phyloP scores from a whole-genome alignment of 2,329 filamentous ascomycete species.

The Harringtonia lauricola region DNA sequence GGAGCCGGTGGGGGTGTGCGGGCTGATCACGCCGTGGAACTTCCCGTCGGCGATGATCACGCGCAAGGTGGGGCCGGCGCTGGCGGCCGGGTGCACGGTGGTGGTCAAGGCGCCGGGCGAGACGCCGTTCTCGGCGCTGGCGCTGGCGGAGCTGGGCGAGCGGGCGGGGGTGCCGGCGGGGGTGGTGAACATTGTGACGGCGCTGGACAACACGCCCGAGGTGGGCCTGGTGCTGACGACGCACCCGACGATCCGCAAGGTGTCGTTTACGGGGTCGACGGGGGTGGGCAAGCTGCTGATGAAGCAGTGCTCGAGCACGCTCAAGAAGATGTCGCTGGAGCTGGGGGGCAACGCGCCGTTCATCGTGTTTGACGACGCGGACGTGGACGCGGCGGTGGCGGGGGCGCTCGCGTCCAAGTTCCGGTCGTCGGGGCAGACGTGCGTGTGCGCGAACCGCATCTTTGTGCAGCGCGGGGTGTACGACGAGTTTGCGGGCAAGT shows the following conservation, averaged over 20 bases:
- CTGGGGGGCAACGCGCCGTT: slow-evolving; percentile 93
- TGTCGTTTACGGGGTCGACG: slow-evolving; percentile 86
- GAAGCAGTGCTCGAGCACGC: slow-evolving; percentile 72
- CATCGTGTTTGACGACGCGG: slow-evolving; percentile 93
- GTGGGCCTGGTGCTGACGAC: slow-evolving; percentile 71
- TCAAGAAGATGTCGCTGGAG: slow-evolving; percentile 80
- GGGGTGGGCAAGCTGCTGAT: slow-evolving; percentile 65
- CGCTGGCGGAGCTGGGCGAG: slow-evolving; percentile 74
- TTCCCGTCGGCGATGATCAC: slow-evolving; percentile 73
- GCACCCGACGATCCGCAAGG: slow-evolving; percentile 67
- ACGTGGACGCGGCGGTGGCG: slow-evolving; percentile 72
- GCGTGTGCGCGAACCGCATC: slow-evolving; percentile 79
- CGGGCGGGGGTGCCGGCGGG: slow-evolving; percentile 84
- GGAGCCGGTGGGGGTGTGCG: slow-evolving; percentile 76
- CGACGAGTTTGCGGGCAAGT: slow-evolving; percentile 57
- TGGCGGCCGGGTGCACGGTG: slow-evolving; percentile 92
- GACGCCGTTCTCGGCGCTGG: slow-evolving; percentile 84
- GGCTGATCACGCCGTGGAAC: slow-evolving; percentile 82
- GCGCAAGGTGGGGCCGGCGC: slow-evolving; percentile 57
- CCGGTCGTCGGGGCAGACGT: slow-evolving; percentile 90
- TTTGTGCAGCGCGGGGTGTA: slow-evolving; percentile 72
- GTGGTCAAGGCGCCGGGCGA: slow-evolving; percentile 87
- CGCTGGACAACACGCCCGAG: slow-evolving; percentile 65
- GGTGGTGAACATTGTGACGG: slow-evolving; percentile 81
- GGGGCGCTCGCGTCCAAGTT: slow-evolving; percentile 86